Percentiles rank a stretch among this genome's conserved stretches.
phyloP scores from a whole-genome alignment of 2,329 filamentous ascomycete genomes.

The Polytolypa hystricis region DNA sequence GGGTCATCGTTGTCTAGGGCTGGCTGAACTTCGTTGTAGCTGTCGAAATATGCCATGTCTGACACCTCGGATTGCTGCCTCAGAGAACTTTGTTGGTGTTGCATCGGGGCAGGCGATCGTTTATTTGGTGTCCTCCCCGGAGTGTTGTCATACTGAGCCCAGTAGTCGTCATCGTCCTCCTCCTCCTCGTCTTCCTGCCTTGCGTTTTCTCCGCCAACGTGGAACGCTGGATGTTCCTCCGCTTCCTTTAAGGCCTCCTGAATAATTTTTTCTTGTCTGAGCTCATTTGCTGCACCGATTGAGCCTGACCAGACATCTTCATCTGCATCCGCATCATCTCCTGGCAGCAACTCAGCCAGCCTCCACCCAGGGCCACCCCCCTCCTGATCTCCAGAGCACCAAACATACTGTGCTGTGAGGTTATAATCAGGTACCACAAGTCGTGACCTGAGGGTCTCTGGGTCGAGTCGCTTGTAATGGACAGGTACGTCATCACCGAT shows the following conservation, averaged over 20 bases:
- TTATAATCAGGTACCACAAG: constrained; percentile 45
- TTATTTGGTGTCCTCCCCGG: constrained; percentile 41
- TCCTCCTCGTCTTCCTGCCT: constrained; percentile 31
- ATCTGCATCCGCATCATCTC: constrained; percentile 38
- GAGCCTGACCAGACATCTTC: constrained; percentile 42
- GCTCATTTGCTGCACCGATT: constrained; percentile 45
- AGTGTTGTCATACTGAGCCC: constrained; percentile 52
- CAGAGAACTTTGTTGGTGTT: constrained; percentile 19
- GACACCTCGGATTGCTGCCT: constrained; percentile 26
- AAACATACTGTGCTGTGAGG: constrained; percentile 47
- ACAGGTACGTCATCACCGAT: constrained; percentile 45
- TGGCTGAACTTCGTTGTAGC: constrained; percentile 53
- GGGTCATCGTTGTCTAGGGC: constrained; percentile 54
- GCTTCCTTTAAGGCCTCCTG: constrained; percentile 26
- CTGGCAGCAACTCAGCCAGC: constrained; percentile 46
- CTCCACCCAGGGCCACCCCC: constrained; percentile 45
- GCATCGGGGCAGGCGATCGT: constrained; percentile 20
- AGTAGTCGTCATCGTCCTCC: constrained; percentile 53
- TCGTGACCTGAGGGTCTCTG: constrained; percentile 49
- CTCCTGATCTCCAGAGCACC: constrained; percentile 48
- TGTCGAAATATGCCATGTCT: constrained; percentile 50
- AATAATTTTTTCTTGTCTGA: constrained; percentile 25
- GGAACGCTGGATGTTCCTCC: constrained; percentile 11
- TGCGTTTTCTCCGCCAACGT: background rate
- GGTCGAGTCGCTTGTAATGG: constrained; percentile 48